These are phyloP conservation scores for Stagonosporopsis rhizophila DNA, from an alignment of 2,329 filamentous ascomycete genomes.

Conservation along the genomic window DNA sequence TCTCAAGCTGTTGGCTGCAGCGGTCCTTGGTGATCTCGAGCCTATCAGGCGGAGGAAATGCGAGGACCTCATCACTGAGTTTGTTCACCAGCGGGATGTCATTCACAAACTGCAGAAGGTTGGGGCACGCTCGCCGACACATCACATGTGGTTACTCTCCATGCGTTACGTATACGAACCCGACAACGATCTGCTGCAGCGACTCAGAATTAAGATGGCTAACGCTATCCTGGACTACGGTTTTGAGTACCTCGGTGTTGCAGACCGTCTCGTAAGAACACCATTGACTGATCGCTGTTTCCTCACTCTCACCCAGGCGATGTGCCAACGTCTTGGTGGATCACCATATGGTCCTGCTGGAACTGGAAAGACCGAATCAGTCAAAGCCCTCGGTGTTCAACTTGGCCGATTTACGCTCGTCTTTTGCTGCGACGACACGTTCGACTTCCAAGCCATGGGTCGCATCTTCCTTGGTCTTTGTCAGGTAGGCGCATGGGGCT, in stretches of 20 bases:
- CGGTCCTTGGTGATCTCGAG: conserved; percentile 88
- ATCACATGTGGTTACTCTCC: conserved; percentile 92
- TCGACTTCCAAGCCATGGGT: conserved; percentile 99
- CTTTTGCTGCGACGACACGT: conserved; percentile 99
- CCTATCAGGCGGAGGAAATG: conserved; percentile 92
- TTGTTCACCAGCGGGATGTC: conserved; percentile 94
- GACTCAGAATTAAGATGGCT: conserved; percentile 92
- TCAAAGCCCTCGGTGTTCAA: conserved; percentile 96
- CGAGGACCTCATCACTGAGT: conserved; percentile 98
- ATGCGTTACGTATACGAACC: conserved; percentile 94
- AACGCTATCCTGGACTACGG: conserved; percentile 95
- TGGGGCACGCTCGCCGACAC: conserved; percentile 75
- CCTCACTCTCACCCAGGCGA: conserved; percentile 92
- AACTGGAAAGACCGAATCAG: conserved; percentile 98
- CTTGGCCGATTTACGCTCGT: conserved; percentile 97
- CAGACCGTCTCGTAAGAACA: conserved; percentile 93
- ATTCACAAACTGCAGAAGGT: conserved; percentile 84
- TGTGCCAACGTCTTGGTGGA: conserved; percentile 93
- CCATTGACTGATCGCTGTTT: conserved; percentile 98
- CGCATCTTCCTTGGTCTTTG: conserved; percentile 99
- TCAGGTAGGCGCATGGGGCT: conserved; percentile 98
- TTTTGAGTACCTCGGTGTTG: conserved; percentile 96
- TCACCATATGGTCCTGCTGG: conserved; percentile 97
- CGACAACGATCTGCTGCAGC: conserved; percentile 80
- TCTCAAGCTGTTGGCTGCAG: conserved; percentile 83